Evolutionary conservation across 1,139 yeast species (phyloP), one percentile per base, ranked within the genome.

Genomic region (Sugiyamaella sp.): DNA sequence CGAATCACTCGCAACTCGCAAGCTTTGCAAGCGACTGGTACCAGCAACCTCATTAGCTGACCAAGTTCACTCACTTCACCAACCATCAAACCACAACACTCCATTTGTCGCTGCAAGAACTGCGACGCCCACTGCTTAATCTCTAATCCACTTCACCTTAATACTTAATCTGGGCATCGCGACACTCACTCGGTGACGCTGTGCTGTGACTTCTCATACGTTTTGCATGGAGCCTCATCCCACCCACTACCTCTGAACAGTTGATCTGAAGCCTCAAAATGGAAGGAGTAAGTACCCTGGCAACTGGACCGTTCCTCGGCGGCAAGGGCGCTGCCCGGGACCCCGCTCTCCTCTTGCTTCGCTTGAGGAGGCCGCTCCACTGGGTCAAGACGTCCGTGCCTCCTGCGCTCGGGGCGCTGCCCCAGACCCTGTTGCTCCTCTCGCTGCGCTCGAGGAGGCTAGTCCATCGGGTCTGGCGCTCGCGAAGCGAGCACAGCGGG

Each of bases 251-350:
- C n/a, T 10, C 8, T 4, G 14, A 12, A 8, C 35, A 8, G 8
- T 8, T n/a, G n/a, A n/a, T n/a, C n/a, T n/a, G n/a, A n/a, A n/a
- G n/a, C 37, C 46, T 6, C 24, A 43, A 14, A 43, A 43, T 43
- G 46, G 46, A 43, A 22, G 25, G 46, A 43, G 46, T 43, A 20
- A 43, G 46, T 43, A n/a, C 4, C 14, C 29, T 39, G 35, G n/a
- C 35, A 12, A 4, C 4, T 12, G 35, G 35, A 8, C n/a, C n/a
- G 35, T 29, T 12, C 35, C 35, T 29, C 35, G 35, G 35, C 35
- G 35, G 35, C 14, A 10, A 14, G 35, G 35, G 35, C 35, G 8
- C 35, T 12, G 35, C 35, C 35, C 35, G 14, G n/a, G 35, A 29
- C 35, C 35, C 35, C 14, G 29, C 14, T 29, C 35, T 29, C 35